Base-by-base conservation (phyloP, 306 rosid genomes). In the Cucurbita pepo region DNA sequence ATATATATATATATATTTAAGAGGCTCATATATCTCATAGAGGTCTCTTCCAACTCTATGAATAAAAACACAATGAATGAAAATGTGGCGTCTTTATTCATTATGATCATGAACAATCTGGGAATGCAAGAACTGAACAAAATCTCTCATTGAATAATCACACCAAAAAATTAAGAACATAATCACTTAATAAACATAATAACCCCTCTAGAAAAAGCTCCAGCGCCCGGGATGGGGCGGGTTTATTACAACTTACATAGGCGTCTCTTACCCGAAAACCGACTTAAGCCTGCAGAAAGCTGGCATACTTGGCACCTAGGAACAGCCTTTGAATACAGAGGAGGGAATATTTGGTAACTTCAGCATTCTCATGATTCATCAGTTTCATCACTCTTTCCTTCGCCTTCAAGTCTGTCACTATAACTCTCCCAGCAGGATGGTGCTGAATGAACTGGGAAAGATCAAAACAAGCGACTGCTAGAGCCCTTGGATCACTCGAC, bases 301-400 rank as follows among this genome's bases (percentile, higher is more conserved):
- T 91, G 8, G 97, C 97, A 79, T 91, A 95, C 82, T 91, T 95
- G 65, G 97, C 86, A 59, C 99, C 99, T 51, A 91, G 84, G 85
- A 95, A 89, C 80, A 95, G 97, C 89, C 99, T 82, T 73, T 95
- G 99, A 72, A 95, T 89, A 81, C 99, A 95, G 73, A 95, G 96
- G 55, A 95, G 81, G 4, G 99, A 97, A 80, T 91, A 89, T 79
- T 95, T 95, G 56, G 99, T 89, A 41, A 95, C 97, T 90, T 95
- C 99, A 6, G 95, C 82, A 76, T 70, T 91, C 82, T 89, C 99
- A 74, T 95, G 97, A 75, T 85, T 91, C 99, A 95, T 91, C 66
- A 91, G 82, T 72, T 86, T 89, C 97, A 95, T 95, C 73, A 91
- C 97, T 50, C 97, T 88, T 76, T 95, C 99, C 81, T 95, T 95